These are phyloP conservation scores for Onygenales sp. DNA, from an alignment of 2,329 filamentous ascomycete species.

Conservation along the genomic window DNA sequence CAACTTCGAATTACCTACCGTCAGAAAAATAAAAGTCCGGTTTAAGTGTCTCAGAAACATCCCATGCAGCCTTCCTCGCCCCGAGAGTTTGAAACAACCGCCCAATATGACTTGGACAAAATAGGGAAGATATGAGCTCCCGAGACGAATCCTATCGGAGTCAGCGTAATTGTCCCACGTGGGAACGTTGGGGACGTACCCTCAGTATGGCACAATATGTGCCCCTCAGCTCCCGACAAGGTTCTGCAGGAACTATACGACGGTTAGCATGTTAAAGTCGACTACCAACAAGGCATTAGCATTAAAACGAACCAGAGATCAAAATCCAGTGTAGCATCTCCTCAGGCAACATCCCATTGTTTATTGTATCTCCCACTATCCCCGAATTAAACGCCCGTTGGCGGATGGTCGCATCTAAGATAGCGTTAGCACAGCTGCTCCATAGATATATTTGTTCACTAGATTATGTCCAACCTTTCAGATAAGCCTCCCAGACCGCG, in stretches of 20 bases:
- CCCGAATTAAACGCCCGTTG: conserved; percentile 55
- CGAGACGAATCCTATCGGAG: conserved; percentile 17
- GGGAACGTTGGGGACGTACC: conserved; percentile 26
- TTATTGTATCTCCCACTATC: conserved; percentile 47
- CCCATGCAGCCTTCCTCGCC: conserved; percentile 40
- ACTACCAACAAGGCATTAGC: background rate
- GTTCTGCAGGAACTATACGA: conserved; percentile 43
- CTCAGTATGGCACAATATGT: conserved; percentile 52
- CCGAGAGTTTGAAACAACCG: conserved; percentile 52
- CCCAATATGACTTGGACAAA: conserved; percentile 33
- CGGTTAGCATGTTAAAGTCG: background rate
- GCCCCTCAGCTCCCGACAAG: conserved; percentile 45
- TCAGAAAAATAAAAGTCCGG: conserved; percentile 19
- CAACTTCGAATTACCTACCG: conserved; percentile 1
- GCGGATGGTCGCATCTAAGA: conserved; percentile 40
- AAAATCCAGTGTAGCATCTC: conserved; percentile 58
- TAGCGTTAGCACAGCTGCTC: background rate
- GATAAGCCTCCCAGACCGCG: conserved; percentile 19
- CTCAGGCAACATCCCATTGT: conserved; percentile 45
- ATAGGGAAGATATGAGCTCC: conserved; percentile 23
- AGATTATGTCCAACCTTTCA: conserved; percentile 22
- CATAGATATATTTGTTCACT: background rate
- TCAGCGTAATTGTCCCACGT: conserved; percentile 7
- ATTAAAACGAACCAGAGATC: conserved; percentile 20
- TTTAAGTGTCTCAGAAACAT: conserved; percentile 18